Evolutionary conservation across 345 rosid species (phyloP), one percentile per base, ranked within the genome.

Genomic region (Laguncularia racemosa): DNA sequence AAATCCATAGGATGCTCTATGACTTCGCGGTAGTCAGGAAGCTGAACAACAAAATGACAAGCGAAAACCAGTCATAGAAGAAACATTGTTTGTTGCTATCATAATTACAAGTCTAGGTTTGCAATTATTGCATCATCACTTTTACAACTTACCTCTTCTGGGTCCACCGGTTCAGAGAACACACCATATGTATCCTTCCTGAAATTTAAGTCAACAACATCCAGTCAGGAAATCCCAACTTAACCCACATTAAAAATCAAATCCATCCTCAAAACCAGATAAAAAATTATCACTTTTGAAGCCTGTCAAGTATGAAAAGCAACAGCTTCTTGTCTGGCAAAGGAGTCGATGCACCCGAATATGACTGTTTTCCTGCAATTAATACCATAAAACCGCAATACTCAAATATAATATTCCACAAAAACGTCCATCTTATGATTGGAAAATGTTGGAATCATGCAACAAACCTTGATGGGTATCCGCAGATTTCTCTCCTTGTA

Each of bases 1-100:
- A 88, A 91, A 77, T 91, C 98, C 98, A 91, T 88, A 0, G 96
- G 95, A 74, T 86, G 78, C 66, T 79, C 73, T 52, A 91, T 75
- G 65, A 82, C 65, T 47, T 91, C 96, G 64, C 67, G 79, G 63
- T 91, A 91, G 66, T 91, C 96, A 26, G 98, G 98, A 50, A 91
- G 92, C 98, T 91, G 86, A 52, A 70, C 50, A 61, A 63, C 23
- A 33, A 48, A 46, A 51, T 18, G 12, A 38, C 51, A 53, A 40
- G 12, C 46, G 3, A 14, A 53, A 48, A 44, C 48, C 52, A 50
- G 46, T 14, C 26, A 38, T 58, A 43, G 19, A 15, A 47, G 51
- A 40, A 46, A 57, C n/a, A 17, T 13, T 44, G 45, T 16, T 53
- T 55, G 45, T 20, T 57, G 5, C 26, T 16, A 52, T 19, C 14